Evolutionary conservation across 2,329 filamentous ascomycete species (phyloP), one percentile per base, ranked within the genome.

Genomic region (Trichophyton rubrum): DNA sequence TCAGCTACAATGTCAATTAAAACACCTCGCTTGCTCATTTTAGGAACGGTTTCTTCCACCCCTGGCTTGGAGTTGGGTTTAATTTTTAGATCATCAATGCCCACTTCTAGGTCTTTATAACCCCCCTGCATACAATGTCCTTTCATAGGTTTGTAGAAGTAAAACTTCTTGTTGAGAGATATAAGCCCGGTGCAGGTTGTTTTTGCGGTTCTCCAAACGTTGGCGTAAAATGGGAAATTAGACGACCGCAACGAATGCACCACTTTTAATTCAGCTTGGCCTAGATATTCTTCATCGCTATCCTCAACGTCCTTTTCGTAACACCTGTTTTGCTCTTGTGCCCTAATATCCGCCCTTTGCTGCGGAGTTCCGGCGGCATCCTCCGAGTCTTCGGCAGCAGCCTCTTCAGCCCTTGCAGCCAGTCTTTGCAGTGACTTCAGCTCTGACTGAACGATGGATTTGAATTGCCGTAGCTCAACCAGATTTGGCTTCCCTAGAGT

Each of bases 1-100:
- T 82, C 76, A 1, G 82, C 79, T 27, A 88, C 80, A 53, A 87
- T 80, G 71, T 89, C 85, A 3, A 87, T 83, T 59, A 82, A 73
- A 0, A 82, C 81, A 62, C 77, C 78, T 40, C 74, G 77, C 67
- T 79, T 78, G 59, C 76, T 69, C 58, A 64, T 64, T 59, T 67
- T 66, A 13, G 33, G n/a, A 22, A 2, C n/a, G 7, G 15, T 13
- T 4, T 33, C 11, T 41, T 41, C 35, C 3, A 17, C 9, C 72
- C 70, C 56, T 71, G 71, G 53, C 72, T 74, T 1, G 65, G 62
- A 47, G 61, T 65, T 60, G 67, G 72, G 63, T 59, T 70, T 64
- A 17, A 35, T 55, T 49, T 68, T 60, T 56, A 64, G 51, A 8
- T 47, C 33, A 9, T 17, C 35, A 13, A 27, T 60, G 55, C 27